phyloP scores from a whole-genome alignment of 148 eudicot genomes.

The Mesembryanthemum crystallinum region DNA sequence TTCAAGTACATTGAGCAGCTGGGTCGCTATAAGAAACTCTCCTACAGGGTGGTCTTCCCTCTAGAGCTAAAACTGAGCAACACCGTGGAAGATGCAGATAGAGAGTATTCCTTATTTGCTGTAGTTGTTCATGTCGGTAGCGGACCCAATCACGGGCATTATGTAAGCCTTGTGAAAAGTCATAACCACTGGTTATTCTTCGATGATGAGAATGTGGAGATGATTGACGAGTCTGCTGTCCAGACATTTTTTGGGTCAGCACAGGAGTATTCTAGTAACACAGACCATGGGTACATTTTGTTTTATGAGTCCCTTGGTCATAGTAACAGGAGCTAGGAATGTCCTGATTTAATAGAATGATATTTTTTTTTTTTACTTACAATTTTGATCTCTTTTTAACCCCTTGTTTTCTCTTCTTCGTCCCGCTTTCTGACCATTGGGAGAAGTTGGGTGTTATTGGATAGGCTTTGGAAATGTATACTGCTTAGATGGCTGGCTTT shows the following conservation, averaged over 20 bases:
- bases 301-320: slow-evolving; percentile 68
- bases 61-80: slow-evolving; percentile 81
- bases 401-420: not conserved
- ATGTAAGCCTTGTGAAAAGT: slow-evolving; percentile 83
- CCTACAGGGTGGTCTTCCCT: slow-evolving; percentile 84
- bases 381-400: slow-evolving; percentile 22
- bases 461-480: slow-evolving; percentile 24
- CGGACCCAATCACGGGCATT: slow-evolving; percentile 86
- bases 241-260: slow-evolving; percentile 84
- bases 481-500: slow-evolving; percentile 22
- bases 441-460: slow-evolving; percentile 15
- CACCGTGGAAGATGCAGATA: slow-evolving; percentile 74
- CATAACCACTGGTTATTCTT: slow-evolving; percentile 87
- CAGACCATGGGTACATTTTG: slow-evolving; percentile 85
- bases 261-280: slow-evolving; percentile 84
- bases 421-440: slow-evolving; percentile 8
- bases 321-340: slow-evolving; percentile 36
- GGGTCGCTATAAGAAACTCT: slow-evolving; percentile 77
- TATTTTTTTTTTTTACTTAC: not conserved
- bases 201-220: slow-evolving; percentile 86
- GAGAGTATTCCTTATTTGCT: slow-evolving; percentile 77
- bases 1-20: slow-evolving; percentile 86
- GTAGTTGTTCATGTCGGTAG: slow-evolving; percentile 89
- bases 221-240: slow-evolving; percentile 81
- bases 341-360: slow-evolving; percentile 14